phyloP scores from a whole-genome alignment of 176 grass and related monocot species.

The Tillandsia leiboldiana region DNA sequence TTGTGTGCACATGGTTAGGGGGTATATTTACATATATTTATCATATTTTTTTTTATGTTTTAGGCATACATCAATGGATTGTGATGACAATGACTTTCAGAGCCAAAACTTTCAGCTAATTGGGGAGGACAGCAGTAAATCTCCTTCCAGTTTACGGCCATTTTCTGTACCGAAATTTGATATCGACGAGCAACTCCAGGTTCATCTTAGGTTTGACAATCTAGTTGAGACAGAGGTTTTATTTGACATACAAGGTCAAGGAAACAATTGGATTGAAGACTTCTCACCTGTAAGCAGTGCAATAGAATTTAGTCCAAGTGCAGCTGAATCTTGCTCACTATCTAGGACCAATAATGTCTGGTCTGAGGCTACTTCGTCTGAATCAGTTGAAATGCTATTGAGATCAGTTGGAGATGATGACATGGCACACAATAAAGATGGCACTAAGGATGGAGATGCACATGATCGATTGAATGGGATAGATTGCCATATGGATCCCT shows the following conservation, averaged over 20 bases:
- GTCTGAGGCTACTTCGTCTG: slow-evolving; percentile 85
- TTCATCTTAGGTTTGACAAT: slow-evolving; percentile 66
- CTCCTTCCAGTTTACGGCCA: slow-evolving; percentile 52
- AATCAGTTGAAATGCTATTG: slow-evolving; percentile 77
- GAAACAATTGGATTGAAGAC: slow-evolving; percentile 78
- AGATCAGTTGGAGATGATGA: slow-evolving; percentile 80
- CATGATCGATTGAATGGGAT: slow-evolving; percentile 40
- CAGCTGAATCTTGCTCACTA: slow-evolving; percentile 47
- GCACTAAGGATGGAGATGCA: slow-evolving; percentile 17
- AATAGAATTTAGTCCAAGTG: slow-evolving; percentile 54
- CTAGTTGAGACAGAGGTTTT: slow-evolving; percentile 63
- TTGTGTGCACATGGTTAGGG: neutral
- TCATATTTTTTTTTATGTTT: slow-evolving; percentile 13
- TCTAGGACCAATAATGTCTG: slow-evolving; percentile 68
- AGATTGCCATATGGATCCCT: slow-evolving; percentile 8
- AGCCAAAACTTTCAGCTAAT: slow-evolving; percentile 76
- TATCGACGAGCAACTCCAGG: slow-evolving; percentile 75
- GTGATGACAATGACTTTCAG: slow-evolving; percentile 87
- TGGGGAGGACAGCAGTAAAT: slow-evolving; percentile 54
- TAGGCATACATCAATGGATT: slow-evolving; percentile 93
- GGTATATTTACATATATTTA: neutral
- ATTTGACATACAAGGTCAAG: slow-evolving; percentile 53
- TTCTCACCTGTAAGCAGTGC: slow-evolving; percentile 58
- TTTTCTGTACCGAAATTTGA: slow-evolving; percentile 82
- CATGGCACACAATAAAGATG: slow-evolving; percentile 35